These are phyloP conservation scores for Salix exigua DNA, from an alignment of 345 rosid genomes.

Conservation along the genomic window DNA sequence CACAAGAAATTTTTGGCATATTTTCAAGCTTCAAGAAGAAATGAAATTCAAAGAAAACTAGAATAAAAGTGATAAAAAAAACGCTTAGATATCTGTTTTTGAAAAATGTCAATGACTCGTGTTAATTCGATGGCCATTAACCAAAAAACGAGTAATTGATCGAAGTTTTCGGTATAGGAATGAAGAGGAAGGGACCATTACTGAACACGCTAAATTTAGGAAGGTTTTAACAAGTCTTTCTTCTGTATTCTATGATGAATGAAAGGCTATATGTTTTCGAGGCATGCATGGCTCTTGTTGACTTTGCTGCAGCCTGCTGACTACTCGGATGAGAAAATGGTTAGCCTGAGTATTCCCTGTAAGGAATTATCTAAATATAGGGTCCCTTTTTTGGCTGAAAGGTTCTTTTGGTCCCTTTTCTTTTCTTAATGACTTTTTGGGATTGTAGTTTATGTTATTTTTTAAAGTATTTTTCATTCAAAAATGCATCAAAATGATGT, in stretches of 20 bases:
- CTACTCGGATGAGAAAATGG: background rate
- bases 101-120: conserved; percentile 1
- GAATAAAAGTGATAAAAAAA: background rate
- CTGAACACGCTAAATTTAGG: conserved; percentile 19
- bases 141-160: conserved; percentile 22
- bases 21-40: background rate
- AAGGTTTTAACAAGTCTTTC: conserved; percentile 16
- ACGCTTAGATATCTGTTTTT: background rate
- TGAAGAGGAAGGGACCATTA: background rate
- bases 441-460: rapidly evolving
- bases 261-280: background rate
- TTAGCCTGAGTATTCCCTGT: background rate
- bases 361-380: background rate
- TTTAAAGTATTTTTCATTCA: no score
- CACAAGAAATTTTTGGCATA: background rate
- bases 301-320: background rate
- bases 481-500: no score
- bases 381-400: background rate
- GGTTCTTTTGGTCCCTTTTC: background rate
- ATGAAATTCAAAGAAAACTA: background rate
- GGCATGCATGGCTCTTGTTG: background rate
- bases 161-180: conserved; percentile 30
- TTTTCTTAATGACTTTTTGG: background rate
- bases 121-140: conserved; percentile 12
- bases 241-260: background rate